These are phyloP conservation scores for Aphanomyces astaci DNA, from an alignment of 352 stramenopile species.

Conservation along the genomic window DNA sequence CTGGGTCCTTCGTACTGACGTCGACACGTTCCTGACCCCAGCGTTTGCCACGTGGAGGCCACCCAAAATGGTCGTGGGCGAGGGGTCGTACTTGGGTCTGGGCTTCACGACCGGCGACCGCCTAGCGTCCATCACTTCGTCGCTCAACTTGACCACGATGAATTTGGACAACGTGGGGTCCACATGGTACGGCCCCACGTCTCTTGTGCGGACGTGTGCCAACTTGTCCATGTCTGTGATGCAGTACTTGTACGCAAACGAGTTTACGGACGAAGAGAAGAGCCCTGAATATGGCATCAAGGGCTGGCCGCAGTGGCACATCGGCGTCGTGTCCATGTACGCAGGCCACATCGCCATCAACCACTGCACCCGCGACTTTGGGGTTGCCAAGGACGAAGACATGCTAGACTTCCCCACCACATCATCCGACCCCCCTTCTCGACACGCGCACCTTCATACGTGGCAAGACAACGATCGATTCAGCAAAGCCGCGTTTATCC, in stretches of 20 bases:
- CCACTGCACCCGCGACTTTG: not conserved
- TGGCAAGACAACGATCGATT: not conserved
- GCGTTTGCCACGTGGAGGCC: conserved; percentile 8
- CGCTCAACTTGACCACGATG: conserved; percentile 1
- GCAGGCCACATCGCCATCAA: not conserved
- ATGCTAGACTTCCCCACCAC: conserved; percentile 2
- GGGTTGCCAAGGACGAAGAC: not conserved
- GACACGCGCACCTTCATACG: conserved; percentile 4
- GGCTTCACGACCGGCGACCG: not conserved
- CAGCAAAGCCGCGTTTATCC: not conserved
- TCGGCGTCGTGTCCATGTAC: conserved; percentile 5
- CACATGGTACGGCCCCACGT: conserved; percentile 13
- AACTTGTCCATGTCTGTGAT: conserved; percentile 4
- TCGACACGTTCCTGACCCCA: conserved; percentile 11
- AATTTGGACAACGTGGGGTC: conserved; percentile 4
- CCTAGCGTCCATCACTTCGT: not conserved
- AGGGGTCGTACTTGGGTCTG: not conserved
- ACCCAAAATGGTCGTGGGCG: not conserved
- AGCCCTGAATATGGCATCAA: not conserved
- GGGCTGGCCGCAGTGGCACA: conserved; percentile 4
- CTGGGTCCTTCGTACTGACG: conserved; percentile 1
- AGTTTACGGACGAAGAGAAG: conserved; percentile 7
- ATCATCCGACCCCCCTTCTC: not conserved
- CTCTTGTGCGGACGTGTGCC: not conserved
- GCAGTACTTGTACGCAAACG: not conserved